phyloP scores from a whole-genome alignment of 2,329 filamentous ascomycete genomes.

The Nothomitra cinnamomea region DNA sequence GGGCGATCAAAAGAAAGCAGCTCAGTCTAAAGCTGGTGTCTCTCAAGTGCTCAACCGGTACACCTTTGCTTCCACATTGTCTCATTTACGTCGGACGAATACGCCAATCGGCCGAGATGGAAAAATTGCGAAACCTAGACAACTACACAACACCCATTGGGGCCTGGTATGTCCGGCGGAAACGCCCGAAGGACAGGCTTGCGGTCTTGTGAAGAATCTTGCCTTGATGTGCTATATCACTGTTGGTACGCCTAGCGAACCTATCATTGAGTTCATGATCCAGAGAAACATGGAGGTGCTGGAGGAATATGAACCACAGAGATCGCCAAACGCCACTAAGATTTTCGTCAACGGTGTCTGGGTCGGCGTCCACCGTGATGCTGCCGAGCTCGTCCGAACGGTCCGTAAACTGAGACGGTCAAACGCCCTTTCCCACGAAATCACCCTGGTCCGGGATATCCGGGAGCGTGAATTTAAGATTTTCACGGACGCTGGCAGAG shows the following conservation, averaged over 20 bases:
- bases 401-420: conserved; percentile 64
- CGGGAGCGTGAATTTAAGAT: conserved; percentile 97
- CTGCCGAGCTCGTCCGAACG: conserved; percentile 64
- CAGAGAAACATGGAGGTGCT: conserved; percentile 90
- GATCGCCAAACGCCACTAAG: conserved; percentile 86
- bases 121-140: conserved; percentile 93
- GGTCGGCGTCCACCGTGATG: conserved; percentile 89
- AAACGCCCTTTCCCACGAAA: conserved; percentile 75
- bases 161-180: conserved; percentile 93
- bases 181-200: conserved; percentile 95
- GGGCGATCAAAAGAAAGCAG: conserved; percentile 98
- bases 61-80: conserved; percentile 90
- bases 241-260: conserved; percentile 78
- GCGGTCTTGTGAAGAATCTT: conserved; percentile 93
- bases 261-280: conserved; percentile 90
- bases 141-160: conserved; percentile 98
- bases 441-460: conserved; percentile 89
- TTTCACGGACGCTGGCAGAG: conserved; percentile 89
- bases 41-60: conserved; percentile 97
- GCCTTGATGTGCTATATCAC: conserved; percentile 98
- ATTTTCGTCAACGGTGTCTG: conserved; percentile 96
- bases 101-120: conserved; percentile 95
- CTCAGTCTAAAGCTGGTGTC: conserved; percentile 86
- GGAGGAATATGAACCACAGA: conserved; percentile 78
- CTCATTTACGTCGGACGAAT: conserved; percentile 92